A percentile compares a stretch with the other conserved stretches of the same genome.
Evolutionary conservation across 2,329 filamentous ascomycete genomes (phyloP).

Genomic region (Zymoseptoria tritici): DNA sequence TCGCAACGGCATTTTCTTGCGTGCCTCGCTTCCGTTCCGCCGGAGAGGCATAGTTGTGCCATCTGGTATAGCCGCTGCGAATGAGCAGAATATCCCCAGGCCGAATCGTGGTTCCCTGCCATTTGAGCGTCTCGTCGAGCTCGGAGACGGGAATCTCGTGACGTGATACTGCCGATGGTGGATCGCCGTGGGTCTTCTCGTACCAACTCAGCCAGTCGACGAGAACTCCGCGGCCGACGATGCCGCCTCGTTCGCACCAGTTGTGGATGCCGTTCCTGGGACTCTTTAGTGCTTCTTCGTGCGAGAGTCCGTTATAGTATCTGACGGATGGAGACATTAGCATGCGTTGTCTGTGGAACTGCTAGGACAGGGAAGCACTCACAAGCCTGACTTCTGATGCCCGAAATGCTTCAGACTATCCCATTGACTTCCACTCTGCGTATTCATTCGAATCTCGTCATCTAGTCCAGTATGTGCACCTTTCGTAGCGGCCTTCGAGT

Average conservation of each 20-base stretch:
- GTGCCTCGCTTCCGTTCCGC: constrained; percentile 15
- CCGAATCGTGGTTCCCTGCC: constrained; percentile 27
- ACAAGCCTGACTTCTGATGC: constrained; percentile 30
- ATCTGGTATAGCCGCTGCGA: constrained; percentile 40
- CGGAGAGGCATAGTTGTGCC: constrained; percentile 16
- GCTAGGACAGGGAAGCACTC: too few species aligned
- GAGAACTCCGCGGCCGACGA: constrained; percentile 49
- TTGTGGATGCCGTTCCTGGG: constrained; percentile 30
- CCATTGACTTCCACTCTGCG: constrained; percentile 51
- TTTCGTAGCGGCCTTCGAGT: constrained; percentile 11
- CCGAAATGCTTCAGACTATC: constrained; percentile 31
- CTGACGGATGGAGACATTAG: too few species aligned
- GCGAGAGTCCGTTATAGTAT: constrained; percentile 23
- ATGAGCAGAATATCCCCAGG: constrained; percentile 50
- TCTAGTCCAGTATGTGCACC: constrained; percentile 32
- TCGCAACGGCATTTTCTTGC: constrained; percentile 12
- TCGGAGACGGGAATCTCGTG: constrained; percentile 41
- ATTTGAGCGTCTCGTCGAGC: constrained; percentile 19
- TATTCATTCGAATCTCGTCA: constrained; percentile 50
- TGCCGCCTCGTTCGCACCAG: constrained; percentile 44
- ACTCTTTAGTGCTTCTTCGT: constrained; percentile 12
- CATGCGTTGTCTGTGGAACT: too few species aligned
- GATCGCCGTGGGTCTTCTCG: constrained; percentile 40
- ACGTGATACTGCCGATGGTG: constrained; percentile 37
- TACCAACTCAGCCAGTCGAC: constrained; percentile 40